phyloP scores from a whole-genome alignment of 75 land plant genomes.

The Picea glauca region DNA sequence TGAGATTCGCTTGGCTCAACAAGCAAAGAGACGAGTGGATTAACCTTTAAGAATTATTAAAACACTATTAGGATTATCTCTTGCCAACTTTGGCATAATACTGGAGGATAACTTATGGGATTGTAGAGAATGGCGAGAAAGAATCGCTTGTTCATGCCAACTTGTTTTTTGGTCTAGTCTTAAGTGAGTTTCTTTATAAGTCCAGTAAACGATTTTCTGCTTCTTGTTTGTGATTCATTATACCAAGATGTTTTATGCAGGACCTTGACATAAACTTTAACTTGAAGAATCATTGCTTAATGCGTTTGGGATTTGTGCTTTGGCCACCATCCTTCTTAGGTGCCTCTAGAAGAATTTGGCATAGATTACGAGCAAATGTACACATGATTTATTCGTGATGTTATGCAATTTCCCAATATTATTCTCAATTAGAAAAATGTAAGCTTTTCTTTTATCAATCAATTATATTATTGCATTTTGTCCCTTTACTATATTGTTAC shows the following conservation, averaged over 20 bases:
- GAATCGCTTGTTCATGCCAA: not conserved
- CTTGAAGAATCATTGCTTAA: not conserved
- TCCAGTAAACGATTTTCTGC: not conserved
- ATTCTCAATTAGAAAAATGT: not conserved
- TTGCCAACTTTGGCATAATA: not conserved
- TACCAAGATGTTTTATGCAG: not conserved
- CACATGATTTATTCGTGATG: not conserved
- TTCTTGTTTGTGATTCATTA: not conserved
- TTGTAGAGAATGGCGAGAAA: not conserved
- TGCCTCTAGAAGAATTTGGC: not conserved
- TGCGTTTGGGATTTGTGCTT: not conserved
- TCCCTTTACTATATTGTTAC: not conserved
- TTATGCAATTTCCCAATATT: not conserved
- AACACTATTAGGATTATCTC: not conserved
- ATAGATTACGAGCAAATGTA: not conserved
- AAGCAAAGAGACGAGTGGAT: too few relatives aligned
- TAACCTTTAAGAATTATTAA: too few relatives aligned
- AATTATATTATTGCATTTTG: not conserved
- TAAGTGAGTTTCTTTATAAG: not conserved
- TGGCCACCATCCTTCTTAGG: not conserved
- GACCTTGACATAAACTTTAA: not conserved
- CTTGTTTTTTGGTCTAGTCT: not conserved
- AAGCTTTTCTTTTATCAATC: not conserved
- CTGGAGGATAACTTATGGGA: not conserved
- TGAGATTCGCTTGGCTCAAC: too few relatives aligned